Conservation (phyloP, 2,329 filamentous ascomycete genomes). For the Fusarium veterinarium region DNA sequence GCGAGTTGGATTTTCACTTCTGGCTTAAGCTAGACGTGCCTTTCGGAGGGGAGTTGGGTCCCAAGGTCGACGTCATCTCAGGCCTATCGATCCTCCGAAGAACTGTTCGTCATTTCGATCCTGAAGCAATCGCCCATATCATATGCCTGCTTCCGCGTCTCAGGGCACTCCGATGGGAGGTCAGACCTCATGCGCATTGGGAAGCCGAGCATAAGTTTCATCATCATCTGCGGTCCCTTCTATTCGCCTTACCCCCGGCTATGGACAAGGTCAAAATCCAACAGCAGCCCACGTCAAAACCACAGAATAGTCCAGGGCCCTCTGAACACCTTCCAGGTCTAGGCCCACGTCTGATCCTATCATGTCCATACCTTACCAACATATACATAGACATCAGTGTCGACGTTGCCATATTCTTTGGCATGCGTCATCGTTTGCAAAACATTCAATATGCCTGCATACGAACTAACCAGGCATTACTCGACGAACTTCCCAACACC, state of each 20-base stretch:
- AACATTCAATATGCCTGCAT: neutral
- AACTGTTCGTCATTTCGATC: neutral
- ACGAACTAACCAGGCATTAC: neutral
- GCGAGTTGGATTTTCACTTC: neutral
- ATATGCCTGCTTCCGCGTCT: neutral
- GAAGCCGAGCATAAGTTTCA: neutral
- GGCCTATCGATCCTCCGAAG: neutral
- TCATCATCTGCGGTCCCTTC: neutral
- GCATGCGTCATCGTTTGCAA: neutral
- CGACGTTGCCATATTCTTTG: neutral
- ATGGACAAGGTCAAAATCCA: neutral
- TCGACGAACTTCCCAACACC: neutral
- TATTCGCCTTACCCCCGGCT: neutral
- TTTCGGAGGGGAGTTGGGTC: fast-evolving
- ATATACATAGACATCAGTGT: neutral
- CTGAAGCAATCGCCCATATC: neutral
- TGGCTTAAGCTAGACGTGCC: neutral
- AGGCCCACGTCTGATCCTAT: neutral
- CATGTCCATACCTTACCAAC: neutral
- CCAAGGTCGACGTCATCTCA: neutral
- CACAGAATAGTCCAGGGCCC: fast-evolving
- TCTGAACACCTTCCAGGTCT: neutral
- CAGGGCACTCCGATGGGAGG: neutral
- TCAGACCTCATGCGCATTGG: neutral
- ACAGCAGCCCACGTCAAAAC: neutral